Evolutionary conservation across 805 yeast species (phyloP).

Genomic region (Scheffersomyces lignosus): DNA sequence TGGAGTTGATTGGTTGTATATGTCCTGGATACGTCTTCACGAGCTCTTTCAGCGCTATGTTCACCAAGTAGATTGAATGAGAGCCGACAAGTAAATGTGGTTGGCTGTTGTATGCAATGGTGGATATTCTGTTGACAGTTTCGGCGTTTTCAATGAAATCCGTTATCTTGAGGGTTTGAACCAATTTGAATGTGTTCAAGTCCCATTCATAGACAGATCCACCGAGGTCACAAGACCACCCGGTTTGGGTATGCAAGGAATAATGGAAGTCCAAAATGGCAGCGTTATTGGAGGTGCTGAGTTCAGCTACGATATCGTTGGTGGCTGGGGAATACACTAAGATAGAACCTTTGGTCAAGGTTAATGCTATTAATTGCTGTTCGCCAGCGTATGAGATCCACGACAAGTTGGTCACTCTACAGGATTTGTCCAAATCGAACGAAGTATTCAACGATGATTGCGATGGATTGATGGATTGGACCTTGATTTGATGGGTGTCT

Average conservation of each 20-base stretch:
- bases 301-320: conserved; percentile 54
- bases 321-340: conserved; percentile 67
- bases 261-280: conserved; percentile 53
- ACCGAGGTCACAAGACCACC: conserved; percentile 60
- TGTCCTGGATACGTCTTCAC: conserved; percentile 71
- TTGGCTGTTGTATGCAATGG: conserved; percentile 27
- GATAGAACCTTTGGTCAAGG: conserved; percentile 64
- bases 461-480: conserved; percentile 51
- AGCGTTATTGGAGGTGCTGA: conserved; percentile 45
- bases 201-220: conserved; percentile 68
- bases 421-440: conserved; percentile 52
- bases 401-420: conserved; percentile 46
- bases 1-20: conserved; percentile 60
- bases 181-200: conserved; percentile 40
- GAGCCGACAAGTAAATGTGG: conserved; percentile 62
- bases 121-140: conserved; percentile 29
- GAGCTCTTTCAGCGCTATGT: conserved; percentile 36
- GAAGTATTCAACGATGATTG: conserved; percentile 46
- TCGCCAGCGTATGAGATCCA: conserved; percentile 53
- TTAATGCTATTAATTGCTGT: conserved; percentile 51
- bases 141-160: conserved; percentile 36
- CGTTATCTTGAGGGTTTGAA: conserved; percentile 43
- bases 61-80: conserved; percentile 60
- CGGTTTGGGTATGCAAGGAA: conserved; percentile 40
- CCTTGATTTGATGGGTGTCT: conserved; percentile 68